Percentiles rank a stretch among this genome's conserved stretches.
phyloP scores from a whole-genome alignment of 345 rosid species.

The Dovyalis caffra region DNA sequence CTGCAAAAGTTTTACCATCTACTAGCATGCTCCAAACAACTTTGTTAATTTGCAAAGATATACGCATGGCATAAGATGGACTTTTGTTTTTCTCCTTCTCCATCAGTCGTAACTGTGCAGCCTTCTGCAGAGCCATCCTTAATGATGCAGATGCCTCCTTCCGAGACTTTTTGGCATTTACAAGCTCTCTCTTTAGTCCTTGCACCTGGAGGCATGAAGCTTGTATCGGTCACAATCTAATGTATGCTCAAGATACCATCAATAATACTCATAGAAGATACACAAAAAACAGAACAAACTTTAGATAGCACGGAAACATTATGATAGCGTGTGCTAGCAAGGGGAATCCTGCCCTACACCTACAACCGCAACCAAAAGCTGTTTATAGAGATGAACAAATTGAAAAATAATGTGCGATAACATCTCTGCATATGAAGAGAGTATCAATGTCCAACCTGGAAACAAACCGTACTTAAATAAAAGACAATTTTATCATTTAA shows the following conservation, averaged over 20 bases:
- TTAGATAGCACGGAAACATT: too few relatives aligned
- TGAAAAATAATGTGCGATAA: too few relatives aligned
- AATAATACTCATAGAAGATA: background rate
- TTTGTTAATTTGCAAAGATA: slow-evolving; percentile 80
- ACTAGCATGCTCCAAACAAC: slow-evolving; percentile 98
- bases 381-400: too few relatives aligned
- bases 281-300: too few relatives aligned
- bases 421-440: background rate
- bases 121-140: slow-evolving; percentile 79
- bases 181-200: slow-evolving; percentile 74
- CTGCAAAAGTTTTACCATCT: slow-evolving; percentile 98
- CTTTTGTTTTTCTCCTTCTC: slow-evolving; percentile 98
- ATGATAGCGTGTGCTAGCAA: too few relatives aligned
- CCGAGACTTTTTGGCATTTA: slow-evolving; percentile 66
- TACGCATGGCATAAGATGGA: slow-evolving; percentile 97
- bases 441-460: background rate
- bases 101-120: slow-evolving; percentile 84
- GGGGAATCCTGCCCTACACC: too few relatives aligned
- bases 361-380: too few relatives aligned
- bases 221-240: background rate
- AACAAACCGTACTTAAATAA: background rate
- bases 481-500: background rate
- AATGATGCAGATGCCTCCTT: slow-evolving; percentile 77
- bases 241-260: background rate
- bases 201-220: slow-evolving; percentile 56